Percentiles rank a stretch among this genome's conserved stretches.
These are phyloP conservation scores for Magnolia officinalis DNA, from an alignment of 164 flowering plant species.

Conservation along the genomic window DNA sequence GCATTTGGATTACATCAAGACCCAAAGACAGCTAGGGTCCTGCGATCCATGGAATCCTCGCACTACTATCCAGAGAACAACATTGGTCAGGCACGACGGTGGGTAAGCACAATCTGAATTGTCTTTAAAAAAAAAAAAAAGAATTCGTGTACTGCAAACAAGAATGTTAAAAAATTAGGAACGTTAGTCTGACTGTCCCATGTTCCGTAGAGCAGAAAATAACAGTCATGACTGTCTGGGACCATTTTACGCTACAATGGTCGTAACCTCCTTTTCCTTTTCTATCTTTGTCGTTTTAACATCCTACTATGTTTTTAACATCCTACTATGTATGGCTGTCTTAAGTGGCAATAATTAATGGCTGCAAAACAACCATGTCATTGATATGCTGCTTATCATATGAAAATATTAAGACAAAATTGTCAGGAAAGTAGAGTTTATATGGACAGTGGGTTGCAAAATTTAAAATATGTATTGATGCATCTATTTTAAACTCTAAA, in stretches of 20 bases:
- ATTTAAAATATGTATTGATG: too few species aligned
- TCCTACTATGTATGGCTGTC: too few species aligned
- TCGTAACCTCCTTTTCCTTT: neutral
- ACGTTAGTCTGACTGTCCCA: neutral
- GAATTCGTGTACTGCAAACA: neutral
- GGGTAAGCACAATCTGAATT: conserved; percentile 75
- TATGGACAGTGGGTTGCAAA: too few species aligned
- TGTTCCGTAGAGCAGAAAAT: neutral
- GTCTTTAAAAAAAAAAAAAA: neutral
- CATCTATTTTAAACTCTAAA: too few species aligned
- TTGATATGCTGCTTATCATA: neutral
- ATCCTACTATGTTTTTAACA: neutral
- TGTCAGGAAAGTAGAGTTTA: too few species aligned
- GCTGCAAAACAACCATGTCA: neutral
- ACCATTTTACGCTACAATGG: neutral
- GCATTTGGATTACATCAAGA: conserved; percentile 48
- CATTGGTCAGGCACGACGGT: conserved; percentile 86
- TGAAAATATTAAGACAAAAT: neutral
- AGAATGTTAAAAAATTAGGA: neutral
- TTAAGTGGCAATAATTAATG: neutral
- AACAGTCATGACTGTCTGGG: neutral
- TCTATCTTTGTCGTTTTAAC: neutral
- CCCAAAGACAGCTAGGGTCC: conserved; percentile 40
- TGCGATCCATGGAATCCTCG: conserved; percentile 93
- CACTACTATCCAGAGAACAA: conserved; percentile 74